Conservation (phyloP, 2,329 filamentous ascomycete species). For the Penicillium sp. region DNA sequence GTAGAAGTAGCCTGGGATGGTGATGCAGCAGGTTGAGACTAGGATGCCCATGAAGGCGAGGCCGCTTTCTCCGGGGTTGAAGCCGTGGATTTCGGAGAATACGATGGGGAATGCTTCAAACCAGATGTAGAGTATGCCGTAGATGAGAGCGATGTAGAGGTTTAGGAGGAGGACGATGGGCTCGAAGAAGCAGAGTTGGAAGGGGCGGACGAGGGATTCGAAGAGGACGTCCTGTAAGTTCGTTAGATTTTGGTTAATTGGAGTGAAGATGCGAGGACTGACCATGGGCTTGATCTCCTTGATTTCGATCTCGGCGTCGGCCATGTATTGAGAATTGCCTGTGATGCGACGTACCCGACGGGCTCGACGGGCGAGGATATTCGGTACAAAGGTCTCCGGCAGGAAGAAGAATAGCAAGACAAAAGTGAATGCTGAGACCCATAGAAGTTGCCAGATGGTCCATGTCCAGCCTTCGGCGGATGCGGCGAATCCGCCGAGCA, state of each 20-base stretch:
- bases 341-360: conserved; percentile 33
- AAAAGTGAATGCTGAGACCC: conserved; percentile 55
- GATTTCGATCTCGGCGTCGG: conserved; percentile 29
- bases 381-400: conserved; percentile 28
- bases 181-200: conserved; percentile 28
- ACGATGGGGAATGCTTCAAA: conserved; percentile 48
- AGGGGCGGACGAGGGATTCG: conserved; percentile 42
- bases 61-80: conserved; percentile 33
- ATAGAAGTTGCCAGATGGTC: conserved; percentile 60
- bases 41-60: conserved; percentile 25
- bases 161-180: conserved; percentile 22
- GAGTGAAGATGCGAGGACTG: neutral
- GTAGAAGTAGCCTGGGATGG: conserved; percentile 39
- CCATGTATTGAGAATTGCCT: conserved; percentile 39
- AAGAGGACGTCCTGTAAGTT: conserved; percentile 32
- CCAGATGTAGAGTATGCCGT: conserved; percentile 26
- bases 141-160: conserved; percentile 24
- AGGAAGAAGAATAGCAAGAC: conserved; percentile 39
- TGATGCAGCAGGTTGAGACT: conserved; percentile 30
- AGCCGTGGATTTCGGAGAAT: conserved; percentile 22
- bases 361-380: conserved; percentile 20
- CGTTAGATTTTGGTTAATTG: neutral
- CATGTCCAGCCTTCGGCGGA: conserved; percentile 57
- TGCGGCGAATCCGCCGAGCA: conserved; percentile 58
- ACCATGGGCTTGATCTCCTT: conserved; percentile 29